Evolutionary conservation across 208 protist genomes (phyloP), one percentile per base, ranked within the genome.

Genomic region (Eutreptiella sp.): DNA sequence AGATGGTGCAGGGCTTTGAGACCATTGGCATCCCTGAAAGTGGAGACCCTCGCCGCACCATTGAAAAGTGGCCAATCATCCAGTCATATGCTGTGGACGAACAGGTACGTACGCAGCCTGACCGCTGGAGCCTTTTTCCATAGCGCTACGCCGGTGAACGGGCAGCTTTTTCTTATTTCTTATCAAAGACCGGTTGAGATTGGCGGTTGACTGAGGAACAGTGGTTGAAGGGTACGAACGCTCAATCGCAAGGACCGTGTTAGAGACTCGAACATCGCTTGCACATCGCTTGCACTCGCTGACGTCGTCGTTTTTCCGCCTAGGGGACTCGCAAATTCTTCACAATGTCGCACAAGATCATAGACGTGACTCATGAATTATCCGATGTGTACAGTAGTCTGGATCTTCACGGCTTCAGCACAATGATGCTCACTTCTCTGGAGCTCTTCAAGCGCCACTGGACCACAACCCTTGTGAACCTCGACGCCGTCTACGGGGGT

Each of bases 1-100:
- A 31, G 31, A 41, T 57, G 36, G 11, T 57, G n/a, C 36, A 11
- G 36, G 14, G n/a, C 36, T 28, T 57, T 9, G n/a, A 26, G 26
- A 42, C 14, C 21, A 26, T 57, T 11, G 50, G 50, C 11, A 42
- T 57, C 16, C 39, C 50, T 11, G 29, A 35, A n/a, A n/a, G 23
- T 11, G 29, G 31, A 11, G 29, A n/a, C 19, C 14, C 45, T 11
- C 29, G 16, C n/a, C 19, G 14, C n/a, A 38, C 16, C 45, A 57
- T 57, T 26, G 50, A 57, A 28, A 57, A 57, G 50, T 57, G 50
- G 50, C 50, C 50, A 11, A 31, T 57, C 28, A 36, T 57, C 36
- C 50, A 57, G 50, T 57, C 50, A 16, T 57, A 57, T 26, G 50
- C 50, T 7, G 21, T 57, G 11, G 50, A 32, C n/a, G n/a, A n/a